Evolutionary conservation across 2,329 filamentous ascomycete species (phyloP).

Genomic region (Penicillium aurantiogriseum): DNA sequence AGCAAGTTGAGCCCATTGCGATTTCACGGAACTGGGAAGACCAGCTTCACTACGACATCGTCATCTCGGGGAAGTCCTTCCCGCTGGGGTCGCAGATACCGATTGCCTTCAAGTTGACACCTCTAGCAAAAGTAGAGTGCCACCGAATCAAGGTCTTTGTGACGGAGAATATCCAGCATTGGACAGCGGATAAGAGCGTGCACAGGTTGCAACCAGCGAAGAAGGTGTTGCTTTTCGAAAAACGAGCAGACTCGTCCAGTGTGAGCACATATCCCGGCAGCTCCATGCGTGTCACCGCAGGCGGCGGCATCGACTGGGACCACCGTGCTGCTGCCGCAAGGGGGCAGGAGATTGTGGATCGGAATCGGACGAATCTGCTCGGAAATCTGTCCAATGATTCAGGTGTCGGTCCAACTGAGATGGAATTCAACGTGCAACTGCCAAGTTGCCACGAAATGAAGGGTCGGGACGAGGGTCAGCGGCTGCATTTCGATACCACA

Average conservation of each 20-base stretch:
- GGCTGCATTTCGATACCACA: constrained; percentile 84
- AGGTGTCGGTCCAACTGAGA: constrained; percentile 83
- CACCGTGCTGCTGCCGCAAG: constrained; percentile 55
- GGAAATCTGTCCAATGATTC: constrained; percentile 75
- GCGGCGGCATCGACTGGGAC: constrained; percentile 73
- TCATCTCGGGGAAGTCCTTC: constrained; percentile 94
- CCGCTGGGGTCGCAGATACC: constrained; percentile 83
- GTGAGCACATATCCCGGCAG: constrained; percentile 72
- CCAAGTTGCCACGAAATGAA: constrained; percentile 84
- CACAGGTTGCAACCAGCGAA: constrained; percentile 79
- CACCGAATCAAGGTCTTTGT: constrained; percentile 90
- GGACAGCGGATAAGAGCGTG: constrained; percentile 79
- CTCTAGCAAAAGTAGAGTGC: constrained; percentile 87
- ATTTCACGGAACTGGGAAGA: constrained; percentile 95
- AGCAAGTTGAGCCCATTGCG: constrained; percentile 89
- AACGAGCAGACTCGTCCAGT: constrained; percentile 74
- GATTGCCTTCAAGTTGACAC: constrained; percentile 90
- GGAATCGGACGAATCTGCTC: constrained; percentile 67
- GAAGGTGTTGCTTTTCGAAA: constrained; percentile 85
- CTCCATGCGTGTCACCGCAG: constrained; percentile 71
- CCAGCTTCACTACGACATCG: constrained; percentile 91
- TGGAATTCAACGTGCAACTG: constrained; percentile 90
- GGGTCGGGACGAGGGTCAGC: constrained; percentile 63
- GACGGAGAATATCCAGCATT: constrained; percentile 88
- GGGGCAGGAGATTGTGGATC: constrained; percentile 55